phyloP scores from a whole-genome alignment of 176 grass and related monocot species.

The Aegilops umbellulata region DNA sequence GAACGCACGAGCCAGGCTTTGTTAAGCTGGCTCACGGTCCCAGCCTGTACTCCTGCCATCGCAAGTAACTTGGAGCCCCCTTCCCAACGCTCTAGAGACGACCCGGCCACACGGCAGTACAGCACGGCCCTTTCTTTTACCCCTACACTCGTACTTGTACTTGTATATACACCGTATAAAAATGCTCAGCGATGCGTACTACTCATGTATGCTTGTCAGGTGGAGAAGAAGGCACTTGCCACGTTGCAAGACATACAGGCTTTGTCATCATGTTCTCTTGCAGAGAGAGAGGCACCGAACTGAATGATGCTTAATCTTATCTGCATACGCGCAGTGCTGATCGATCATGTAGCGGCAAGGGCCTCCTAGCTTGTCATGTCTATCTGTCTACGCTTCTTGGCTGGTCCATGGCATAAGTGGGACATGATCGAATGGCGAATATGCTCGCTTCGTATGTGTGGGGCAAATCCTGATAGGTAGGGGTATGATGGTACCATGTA shows the following conservation, averaged over 20 bases:
- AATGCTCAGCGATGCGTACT: too few relatives aligned
- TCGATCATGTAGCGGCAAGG: background rate
- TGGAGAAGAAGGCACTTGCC: background rate
- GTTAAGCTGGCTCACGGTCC: slow-evolving; percentile 32
- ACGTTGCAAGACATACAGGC: background rate
- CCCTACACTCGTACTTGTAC: too few relatives aligned
- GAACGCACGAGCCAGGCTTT: background rate
- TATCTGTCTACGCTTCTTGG: background rate
- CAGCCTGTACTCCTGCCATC: slow-evolving; percentile 27
- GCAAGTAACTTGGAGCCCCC: slow-evolving; percentile 1
- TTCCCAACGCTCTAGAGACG: background rate
- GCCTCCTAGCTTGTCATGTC: background rate
- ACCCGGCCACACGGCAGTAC: too few relatives aligned
- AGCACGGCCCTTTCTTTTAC: background rate
- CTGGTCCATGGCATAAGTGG: slow-evolving; percentile 12
- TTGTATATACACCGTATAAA: too few relatives aligned
- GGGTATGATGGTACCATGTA: background rate
- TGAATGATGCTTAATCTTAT: background rate
- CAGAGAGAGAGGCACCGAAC: background rate
- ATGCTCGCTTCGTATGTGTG: background rate
- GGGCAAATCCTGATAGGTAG: background rate
- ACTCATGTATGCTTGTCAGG: too few relatives aligned
- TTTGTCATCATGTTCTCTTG: background rate
- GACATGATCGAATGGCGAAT: background rate
- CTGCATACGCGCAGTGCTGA: slow-evolving; percentile 19